Conservation (phyloP, 23 red algal genomes). For the Chondrus crispus region DNA sequence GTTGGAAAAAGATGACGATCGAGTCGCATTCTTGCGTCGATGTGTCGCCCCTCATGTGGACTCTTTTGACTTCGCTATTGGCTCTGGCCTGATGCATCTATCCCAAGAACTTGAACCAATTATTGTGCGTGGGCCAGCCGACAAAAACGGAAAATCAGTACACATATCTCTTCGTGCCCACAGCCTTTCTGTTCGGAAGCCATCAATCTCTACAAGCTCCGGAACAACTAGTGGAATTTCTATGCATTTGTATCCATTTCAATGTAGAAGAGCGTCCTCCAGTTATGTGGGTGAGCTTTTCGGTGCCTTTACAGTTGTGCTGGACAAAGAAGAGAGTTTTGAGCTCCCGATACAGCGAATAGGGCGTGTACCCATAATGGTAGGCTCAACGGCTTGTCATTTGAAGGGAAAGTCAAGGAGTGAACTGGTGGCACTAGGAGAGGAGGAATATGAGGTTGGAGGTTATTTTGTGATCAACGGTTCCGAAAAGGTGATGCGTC, state of each 20-base stretch:
- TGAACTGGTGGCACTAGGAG: constrained; percentile 56
- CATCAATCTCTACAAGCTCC: constrained; percentile 1
- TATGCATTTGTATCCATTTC: background rate
- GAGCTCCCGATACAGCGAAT: constrained; percentile 53
- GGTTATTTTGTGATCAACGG: constrained; percentile 95
- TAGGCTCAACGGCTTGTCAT: constrained; percentile 66
- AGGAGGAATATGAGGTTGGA: constrained; percentile 95
- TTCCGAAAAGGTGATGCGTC: constrained; percentile 83
- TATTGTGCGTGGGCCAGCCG: constrained; percentile 36
- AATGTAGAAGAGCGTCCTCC: constrained; percentile 44
- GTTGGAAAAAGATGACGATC: constrained; percentile 25
- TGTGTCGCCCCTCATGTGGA: constrained; percentile 68
- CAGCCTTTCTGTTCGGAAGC: constrained; percentile 43
- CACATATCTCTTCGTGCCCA: constrained; percentile 49
- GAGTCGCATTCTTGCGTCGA: constrained; percentile 38
- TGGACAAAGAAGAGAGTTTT: constrained; percentile 29
- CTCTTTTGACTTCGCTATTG: constrained; percentile 82
- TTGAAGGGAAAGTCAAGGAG: constrained; percentile 32
- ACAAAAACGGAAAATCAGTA: background rate
- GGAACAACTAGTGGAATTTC: background rate
- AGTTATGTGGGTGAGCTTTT: constrained; percentile 34
- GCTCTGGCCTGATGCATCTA: constrained; percentile 36
- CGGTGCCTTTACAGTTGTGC: constrained; percentile 10
- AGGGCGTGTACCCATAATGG: constrained; percentile 85
- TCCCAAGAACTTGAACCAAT: constrained; percentile 63